phyloP scores from a whole-genome alignment of 371 early-diverging fungal genomes.

The Synchytrium microbalum region DNA sequence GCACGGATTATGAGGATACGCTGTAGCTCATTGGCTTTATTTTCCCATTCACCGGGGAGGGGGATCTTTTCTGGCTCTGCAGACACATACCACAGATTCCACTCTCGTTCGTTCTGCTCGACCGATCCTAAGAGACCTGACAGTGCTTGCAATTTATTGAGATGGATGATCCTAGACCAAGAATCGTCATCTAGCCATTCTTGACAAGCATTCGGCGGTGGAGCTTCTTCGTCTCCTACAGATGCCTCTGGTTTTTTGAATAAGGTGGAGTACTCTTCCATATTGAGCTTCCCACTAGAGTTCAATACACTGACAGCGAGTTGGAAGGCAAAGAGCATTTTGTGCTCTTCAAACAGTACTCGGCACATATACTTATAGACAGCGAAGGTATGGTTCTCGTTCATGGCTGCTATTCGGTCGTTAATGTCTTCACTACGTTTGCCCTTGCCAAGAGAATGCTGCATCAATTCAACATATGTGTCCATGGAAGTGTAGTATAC shows the following conservation, averaged over 20 bases:
- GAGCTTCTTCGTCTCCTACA: constrained; percentile 44
- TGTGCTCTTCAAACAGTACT: constrained; percentile 47
- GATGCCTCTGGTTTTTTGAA: constrained; percentile 34
- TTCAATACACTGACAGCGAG: constrained; percentile 47
- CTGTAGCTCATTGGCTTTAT: constrained; percentile 47
- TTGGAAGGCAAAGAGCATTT: constrained; percentile 45
- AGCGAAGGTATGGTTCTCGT: constrained; percentile 47
- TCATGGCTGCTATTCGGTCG: constrained; percentile 37
- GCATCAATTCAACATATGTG: constrained; percentile 47
- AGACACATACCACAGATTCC: constrained; percentile 46
- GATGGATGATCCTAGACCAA: constrained; percentile 48
- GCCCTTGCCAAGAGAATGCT: constrained; percentile 43
- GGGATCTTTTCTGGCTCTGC: constrained; percentile 40
- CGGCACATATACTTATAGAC: constrained; percentile 48
- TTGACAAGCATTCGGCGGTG: constrained; percentile 39
- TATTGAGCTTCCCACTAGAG: constrained; percentile 38
- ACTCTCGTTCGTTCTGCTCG: constrained; percentile 49
- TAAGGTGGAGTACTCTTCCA: constrained; percentile 45
- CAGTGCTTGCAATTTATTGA: constrained; percentile 36
- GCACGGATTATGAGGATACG: constrained; percentile 43
- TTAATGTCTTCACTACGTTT: constrained; percentile 38
- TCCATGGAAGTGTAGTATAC: constrained; percentile 54
- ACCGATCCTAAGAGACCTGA: constrained; percentile 39
- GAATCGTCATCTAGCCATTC: constrained; percentile 45
- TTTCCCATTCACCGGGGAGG: constrained; percentile 51